A percentile compares a stretch with the other conserved stretches of the same genome.
Evolutionary conservation across 805 yeast genomes (phyloP).

Genomic region (Cyberlindnera samutprakarnensis): DNA sequence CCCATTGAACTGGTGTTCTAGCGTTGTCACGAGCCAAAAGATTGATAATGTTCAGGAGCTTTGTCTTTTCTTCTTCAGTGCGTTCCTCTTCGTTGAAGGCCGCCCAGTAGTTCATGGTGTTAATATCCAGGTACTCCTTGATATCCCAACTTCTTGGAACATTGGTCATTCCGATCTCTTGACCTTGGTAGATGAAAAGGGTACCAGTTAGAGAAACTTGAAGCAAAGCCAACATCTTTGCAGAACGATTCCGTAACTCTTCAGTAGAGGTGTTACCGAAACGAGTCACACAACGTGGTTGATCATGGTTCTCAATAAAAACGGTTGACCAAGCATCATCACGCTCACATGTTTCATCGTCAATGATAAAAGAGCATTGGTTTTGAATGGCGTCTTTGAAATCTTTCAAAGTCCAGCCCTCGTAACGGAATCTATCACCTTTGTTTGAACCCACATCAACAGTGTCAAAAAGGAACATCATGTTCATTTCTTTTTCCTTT

Average conservation of each 20-base stretch:
- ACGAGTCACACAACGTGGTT: conserved; percentile 44
- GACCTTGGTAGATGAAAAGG: conserved; percentile 52
- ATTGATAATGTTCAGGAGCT: conserved; percentile 28
- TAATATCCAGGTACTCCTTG: conserved; percentile 44
- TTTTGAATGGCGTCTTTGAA: conserved; percentile 33
- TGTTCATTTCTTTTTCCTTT: conserved; percentile 30
- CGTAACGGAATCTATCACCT: conserved; percentile 28
- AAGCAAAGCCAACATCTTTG: conserved; percentile 41
- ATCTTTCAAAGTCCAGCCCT: conserved; percentile 29
- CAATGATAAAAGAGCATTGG: conserved; percentile 33
- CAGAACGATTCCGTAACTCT: conserved; percentile 28
- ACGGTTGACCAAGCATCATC: conserved; percentile 53
- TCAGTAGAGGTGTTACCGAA: conserved; percentile 37
- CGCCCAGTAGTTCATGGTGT: conserved; percentile 35
- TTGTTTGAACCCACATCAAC: conserved; percentile 32
- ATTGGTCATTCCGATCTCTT: conserved; percentile 51
- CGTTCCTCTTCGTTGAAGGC: conserved; percentile 23
- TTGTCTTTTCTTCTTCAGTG: conserved; percentile 21
- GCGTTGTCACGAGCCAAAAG: conserved; percentile 44
- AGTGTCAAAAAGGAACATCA: conserved; percentile 31
- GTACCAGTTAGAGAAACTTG: conserved; percentile 45
- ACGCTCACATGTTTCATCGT: conserved; percentile 11
- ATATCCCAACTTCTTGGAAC: conserved; percentile 35
- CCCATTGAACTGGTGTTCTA: conserved; percentile 54
- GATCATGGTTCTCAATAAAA: conserved; percentile 54